Evolutionary conservation across 202 grass and related monocot species (phyloP), one percentile per base, ranked within the genome.

Genomic region (Panicum virgatum): DNA sequence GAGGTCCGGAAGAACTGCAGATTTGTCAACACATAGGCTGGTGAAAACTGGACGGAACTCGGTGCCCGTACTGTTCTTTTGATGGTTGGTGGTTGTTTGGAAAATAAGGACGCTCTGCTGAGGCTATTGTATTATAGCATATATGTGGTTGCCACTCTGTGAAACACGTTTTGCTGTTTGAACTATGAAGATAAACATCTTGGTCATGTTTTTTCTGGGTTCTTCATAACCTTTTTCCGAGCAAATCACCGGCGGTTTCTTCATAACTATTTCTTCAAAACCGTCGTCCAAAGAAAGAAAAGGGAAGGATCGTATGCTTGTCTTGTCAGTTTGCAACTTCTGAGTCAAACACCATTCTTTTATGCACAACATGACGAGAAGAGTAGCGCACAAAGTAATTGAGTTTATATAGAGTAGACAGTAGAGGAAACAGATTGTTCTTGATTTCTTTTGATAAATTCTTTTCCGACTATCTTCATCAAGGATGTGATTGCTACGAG

Each of bases 1-100:
- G 96, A 96, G 69, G 92, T 98, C 62, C 88, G 92, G 87, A 98
- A 93, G 85, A 92, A 76, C 76, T 96, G 92, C 92, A 96, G 96
- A 92, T 96, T 96, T 56, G 83, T 98, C 61, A 98, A 98, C 87
- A 92, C 85, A 73, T 98, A 70, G 78, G 73, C 44, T 58, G 51
- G n/a, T 12, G 53, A 12, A 25, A 15, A 13, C 34, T 42, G 5
- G 3, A 81, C 22, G 19, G 78, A 68, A 79, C 22, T 16, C n/a
- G 43, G 29, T 47, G 56, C 32, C 76, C 76, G 47, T 23, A 45
- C 65, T 80, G 78, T 70, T 81, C 23, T 75, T 59, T 79, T 66
- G 57, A 73, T 66, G 66, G 47, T 66, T 78, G 32, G 57, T 40
- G 59, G 66, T 52, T 12, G 64, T 88, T 79, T 20, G 39, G 26